These are phyloP conservation scores for Jamesozyma rosinii DNA, from an alignment of 805 yeast species.

Conservation along the genomic window DNA sequence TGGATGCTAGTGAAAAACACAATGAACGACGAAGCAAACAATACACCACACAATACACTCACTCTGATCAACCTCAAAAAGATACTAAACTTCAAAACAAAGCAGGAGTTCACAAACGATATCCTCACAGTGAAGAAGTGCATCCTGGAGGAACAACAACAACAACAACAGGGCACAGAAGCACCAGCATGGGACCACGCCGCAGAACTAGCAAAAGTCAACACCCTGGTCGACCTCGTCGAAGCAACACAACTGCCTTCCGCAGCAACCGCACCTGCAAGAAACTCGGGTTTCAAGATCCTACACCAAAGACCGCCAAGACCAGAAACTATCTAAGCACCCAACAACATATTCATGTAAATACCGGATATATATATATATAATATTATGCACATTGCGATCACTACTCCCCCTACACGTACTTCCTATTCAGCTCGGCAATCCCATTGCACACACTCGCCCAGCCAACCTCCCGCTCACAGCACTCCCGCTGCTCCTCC, in stretches of 20 bases:
- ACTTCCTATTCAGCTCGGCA: constrained; percentile 62
- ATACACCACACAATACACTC: constrained; percentile 8
- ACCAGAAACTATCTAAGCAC: not conserved
- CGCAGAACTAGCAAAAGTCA: not conserved
- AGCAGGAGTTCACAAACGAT: constrained; percentile 13
- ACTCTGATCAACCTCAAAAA: constrained; percentile 23
- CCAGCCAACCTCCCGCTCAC: constrained; percentile 72
- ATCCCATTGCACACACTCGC: constrained; percentile 76
- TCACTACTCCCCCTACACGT: constrained; percentile 27
- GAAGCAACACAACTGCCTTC: not conserved
- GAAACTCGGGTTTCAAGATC: constrained; percentile 1
- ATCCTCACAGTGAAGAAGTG: constrained; percentile 7
- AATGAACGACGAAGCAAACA: constrained; percentile 20
- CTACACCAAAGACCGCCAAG: constrained; percentile 5
- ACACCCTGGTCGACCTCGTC: not conserved
- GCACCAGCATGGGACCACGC: constrained; percentile 2
- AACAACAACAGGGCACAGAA: too few relatives aligned
- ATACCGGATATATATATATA: not conserved
- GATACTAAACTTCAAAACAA: constrained; percentile 11
- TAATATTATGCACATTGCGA: not conserved
- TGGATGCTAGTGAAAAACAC: constrained; percentile 25
- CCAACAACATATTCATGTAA: not conserved
- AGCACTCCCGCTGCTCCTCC: constrained; percentile 24
- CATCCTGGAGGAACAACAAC: constrained; percentile 2
- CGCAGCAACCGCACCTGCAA: not conserved